Conservation (phyloP, 2,329 filamentous ascomycete species). For the Colletotrichum musicola region DNA sequence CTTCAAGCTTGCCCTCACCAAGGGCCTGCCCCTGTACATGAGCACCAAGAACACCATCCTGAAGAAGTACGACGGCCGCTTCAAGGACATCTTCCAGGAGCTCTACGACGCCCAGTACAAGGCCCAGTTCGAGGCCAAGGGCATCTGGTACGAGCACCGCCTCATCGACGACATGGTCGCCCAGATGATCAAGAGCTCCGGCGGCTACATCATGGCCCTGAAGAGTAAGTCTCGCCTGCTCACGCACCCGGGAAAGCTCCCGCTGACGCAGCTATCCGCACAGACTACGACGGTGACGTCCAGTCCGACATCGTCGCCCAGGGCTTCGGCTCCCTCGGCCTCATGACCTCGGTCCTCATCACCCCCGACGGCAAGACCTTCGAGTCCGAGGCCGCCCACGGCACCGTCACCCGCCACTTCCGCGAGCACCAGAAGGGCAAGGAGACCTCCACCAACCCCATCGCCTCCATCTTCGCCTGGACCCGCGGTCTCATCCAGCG, state of each 20-base stretch:
- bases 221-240: slow-evolving; percentile 78
- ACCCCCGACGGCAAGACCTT: slow-evolving; percentile 97
- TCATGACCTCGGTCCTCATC: slow-evolving; percentile 98
- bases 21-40: slow-evolving; percentile 96
- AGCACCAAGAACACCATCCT: slow-evolving; percentile 99
- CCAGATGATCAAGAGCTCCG: slow-evolving; percentile 99
- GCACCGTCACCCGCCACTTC: slow-evolving; percentile 98
- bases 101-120: slow-evolving; percentile 91
- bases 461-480: slow-evolving; percentile 99
- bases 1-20: slow-evolving; percentile 93
- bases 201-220: slow-evolving; percentile 96
- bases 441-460: slow-evolving; percentile 98
- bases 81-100: slow-evolving; percentile 99
- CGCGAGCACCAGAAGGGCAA: slow-evolving; percentile 98
- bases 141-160: slow-evolving; percentile 99
- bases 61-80: slow-evolving; percentile 98
- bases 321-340: slow-evolving; percentile 95
- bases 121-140: slow-evolving; percentile 88
- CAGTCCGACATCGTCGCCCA: slow-evolving; percentile 99
- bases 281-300: slow-evolving; percentile 98
- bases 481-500: slow-evolving; percentile 94
- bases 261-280: slow-evolving; percentile 33
- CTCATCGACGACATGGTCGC: slow-evolving; percentile 99
- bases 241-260: slow-evolving; percentile 29
- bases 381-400: slow-evolving; percentile 97